Evolutionary conservation across 495 filamentous ascomycete genomes (phyloP).

Genomic region (Penicillium subrubescens): DNA sequence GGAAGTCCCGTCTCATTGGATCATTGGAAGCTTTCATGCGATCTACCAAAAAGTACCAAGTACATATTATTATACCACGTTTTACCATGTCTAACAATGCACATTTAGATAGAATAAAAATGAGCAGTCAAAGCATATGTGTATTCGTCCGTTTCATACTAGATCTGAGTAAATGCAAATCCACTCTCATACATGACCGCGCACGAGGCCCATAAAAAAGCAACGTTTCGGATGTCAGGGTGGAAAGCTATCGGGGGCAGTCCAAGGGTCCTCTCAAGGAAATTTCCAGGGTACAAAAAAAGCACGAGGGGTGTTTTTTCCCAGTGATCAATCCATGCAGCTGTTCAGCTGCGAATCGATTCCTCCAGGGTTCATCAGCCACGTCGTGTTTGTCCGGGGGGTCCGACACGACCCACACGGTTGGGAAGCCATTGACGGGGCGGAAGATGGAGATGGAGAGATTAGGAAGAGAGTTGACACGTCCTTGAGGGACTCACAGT

Average conservation of each 20-base stretch:
- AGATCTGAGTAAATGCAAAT: conserved; percentile 9
- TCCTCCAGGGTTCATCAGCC: conserved; percentile 53
- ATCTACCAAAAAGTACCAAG: neutral
- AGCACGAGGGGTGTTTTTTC: conserved; percentile 9
- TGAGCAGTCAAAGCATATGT: neutral
- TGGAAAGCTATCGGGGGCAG: neutral
- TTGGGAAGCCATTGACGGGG: conserved; percentile 17
- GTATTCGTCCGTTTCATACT: conserved; percentile 6
- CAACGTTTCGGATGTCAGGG: conserved; percentile 9
- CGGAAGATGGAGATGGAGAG: conserved; percentile 1
- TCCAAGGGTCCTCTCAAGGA: conserved; percentile 12
- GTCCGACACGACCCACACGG: conserved; percentile 10
- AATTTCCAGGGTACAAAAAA: conserved; percentile 12
- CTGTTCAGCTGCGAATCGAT: conserved; percentile 33
- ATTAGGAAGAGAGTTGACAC: conserved; percentile 15
- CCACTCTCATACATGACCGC: conserved; percentile 7
- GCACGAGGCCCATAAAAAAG: conserved; percentile 4
- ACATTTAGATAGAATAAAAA: neutral
- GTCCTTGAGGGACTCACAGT: conserved; percentile 19
- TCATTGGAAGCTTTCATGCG: neutral
- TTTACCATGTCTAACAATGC: neutral
- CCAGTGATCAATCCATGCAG: conserved; percentile 18
- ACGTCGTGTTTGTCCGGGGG: conserved; percentile 13
- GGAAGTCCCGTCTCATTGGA: conserved; percentile 11
- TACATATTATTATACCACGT: neutral